Evolutionary conservation across 2,329 filamentous ascomycete genomes (phyloP).

Genomic region (Colletotrichum echinochloae): DNA sequence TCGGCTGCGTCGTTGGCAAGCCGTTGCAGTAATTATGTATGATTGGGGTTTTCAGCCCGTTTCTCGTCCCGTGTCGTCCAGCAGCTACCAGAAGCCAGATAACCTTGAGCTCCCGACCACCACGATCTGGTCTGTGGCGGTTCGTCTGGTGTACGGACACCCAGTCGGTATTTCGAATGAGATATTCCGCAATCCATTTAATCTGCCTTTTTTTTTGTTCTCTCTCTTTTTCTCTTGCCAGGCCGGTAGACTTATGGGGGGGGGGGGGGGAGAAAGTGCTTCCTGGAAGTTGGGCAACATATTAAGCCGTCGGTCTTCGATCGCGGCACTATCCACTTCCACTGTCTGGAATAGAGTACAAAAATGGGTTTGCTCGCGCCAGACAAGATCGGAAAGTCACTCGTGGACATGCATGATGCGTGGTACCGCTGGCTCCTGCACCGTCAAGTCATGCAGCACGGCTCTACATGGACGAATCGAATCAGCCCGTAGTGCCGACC

Average conservation of each 20-base stretch:
- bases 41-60: background rate
- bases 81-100: background rate
- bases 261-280: background rate
- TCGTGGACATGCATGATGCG: background rate
- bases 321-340: background rate
- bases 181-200: conserved; percentile 2
- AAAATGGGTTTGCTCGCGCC: background rate
- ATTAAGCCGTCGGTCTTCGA: background rate
- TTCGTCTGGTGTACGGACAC: background rate
- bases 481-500: background rate
- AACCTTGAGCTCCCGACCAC: background rate
- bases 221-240: background rate
- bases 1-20: background rate
- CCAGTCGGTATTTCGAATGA: background rate
- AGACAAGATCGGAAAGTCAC: background rate
- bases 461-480: background rate
- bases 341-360: background rate
- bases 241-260: background rate
- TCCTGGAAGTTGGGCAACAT: background rate
- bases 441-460: background rate
- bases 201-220: no score
- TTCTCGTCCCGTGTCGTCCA: background rate
- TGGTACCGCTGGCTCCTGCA: background rate
- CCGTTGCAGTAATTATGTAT: background rate
- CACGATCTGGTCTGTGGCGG: background rate